phyloP scores from a whole-genome alignment of 345 rosid species.

The Jatropha curcas region DNA sequence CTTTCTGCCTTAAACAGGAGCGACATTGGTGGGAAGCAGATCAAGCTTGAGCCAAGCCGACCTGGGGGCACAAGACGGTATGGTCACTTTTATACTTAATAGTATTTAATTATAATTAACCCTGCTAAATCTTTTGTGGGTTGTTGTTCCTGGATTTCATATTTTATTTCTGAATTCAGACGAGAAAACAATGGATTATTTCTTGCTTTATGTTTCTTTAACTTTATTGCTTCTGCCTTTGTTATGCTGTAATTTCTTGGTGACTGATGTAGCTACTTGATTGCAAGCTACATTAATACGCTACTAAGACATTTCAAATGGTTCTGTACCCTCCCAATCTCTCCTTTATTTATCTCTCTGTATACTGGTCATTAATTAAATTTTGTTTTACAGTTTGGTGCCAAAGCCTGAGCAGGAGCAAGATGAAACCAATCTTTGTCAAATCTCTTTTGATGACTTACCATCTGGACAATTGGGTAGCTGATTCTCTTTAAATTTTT shows the following conservation, averaged over 20 bases:
- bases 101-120: background rate
- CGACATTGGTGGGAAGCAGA: constrained; percentile 34
- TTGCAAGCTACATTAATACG: constrained; percentile 9
- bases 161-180: background rate
- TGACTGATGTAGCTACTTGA: background rate
- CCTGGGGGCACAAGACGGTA: constrained; percentile 28
- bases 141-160: background rate
- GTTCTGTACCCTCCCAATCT: background rate
- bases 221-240: constrained; percentile 12
- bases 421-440: constrained; percentile 43
- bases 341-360: background rate
- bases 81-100: background rate
- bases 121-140: background rate
- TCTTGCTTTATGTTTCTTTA: constrained; percentile 4
- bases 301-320: constrained; percentile 5
- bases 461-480: constrained; percentile 53
- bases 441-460: constrained; percentile 44
- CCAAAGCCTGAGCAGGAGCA: constrained; percentile 50
- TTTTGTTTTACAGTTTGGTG: constrained; percentile 44
- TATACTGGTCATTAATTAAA: background rate
- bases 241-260: background rate
- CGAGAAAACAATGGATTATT: background rate
- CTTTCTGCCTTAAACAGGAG: constrained; percentile 31
- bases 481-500: constrained; percentile 15
- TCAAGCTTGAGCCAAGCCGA: constrained; percentile 27